These are phyloP conservation scores for Fraxinus dipetala DNA, from an alignment of 305 asterid species.

Conservation along the genomic window DNA sequence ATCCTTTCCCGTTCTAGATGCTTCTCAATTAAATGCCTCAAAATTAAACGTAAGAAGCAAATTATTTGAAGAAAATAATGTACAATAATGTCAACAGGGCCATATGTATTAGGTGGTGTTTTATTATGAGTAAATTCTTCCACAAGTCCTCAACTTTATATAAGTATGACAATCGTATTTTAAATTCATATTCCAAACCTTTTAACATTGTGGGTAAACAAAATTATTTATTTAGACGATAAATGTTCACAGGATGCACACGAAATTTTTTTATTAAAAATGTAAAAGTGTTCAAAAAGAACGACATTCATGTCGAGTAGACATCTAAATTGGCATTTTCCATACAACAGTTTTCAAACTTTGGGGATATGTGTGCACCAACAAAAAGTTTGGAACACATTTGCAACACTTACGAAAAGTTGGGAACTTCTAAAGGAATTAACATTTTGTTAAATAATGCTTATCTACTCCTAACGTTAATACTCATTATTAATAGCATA, in stretches of 20 bases:
- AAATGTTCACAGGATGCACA: too few species aligned
- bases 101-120: not conserved
- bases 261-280: too few species aligned
- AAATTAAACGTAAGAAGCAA: not conserved
- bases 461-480: not conserved
- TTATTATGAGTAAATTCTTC: not conserved
- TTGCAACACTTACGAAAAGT: not conserved
- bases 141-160: not conserved
- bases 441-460: not conserved
- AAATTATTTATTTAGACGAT: too few species aligned
- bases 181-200: not conserved
- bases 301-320: too few species aligned
- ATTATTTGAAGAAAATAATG: not conserved
- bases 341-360: too few species aligned
- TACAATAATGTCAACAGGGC: not conserved
- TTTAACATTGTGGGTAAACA: not conserved
- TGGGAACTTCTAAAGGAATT: not conserved
- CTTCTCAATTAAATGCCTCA: constrained; percentile 23
- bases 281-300: too few species aligned
- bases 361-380: not conserved
- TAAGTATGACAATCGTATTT: not conserved
- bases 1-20: constrained; percentile 9
- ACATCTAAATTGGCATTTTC: too few species aligned
- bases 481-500: not conserved
- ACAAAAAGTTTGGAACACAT: not conserved